phyloP scores from a whole-genome alignment of 1,284 basidiomycete genomes.

The Heterobasidion occidentale region DNA sequence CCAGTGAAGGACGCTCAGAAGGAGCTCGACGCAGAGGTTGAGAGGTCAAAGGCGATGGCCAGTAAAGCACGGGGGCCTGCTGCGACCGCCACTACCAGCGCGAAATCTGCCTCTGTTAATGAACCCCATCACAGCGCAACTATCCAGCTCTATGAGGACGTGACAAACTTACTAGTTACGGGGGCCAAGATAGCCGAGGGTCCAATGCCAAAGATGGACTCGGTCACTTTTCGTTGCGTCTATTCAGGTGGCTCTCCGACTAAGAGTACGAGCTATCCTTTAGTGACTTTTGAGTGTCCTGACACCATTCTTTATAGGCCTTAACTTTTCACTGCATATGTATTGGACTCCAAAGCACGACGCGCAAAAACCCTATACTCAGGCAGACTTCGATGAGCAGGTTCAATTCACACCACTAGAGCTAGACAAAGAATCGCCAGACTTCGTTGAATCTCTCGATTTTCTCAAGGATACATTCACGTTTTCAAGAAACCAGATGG shows the following conservation, averaged over 20 bases:
- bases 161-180: slow-evolving; percentile 29
- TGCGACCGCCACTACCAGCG: not conserved
- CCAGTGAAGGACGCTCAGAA: slow-evolving; percentile 35
- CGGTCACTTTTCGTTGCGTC: slow-evolving; percentile 17
- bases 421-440: slow-evolving; percentile 48
- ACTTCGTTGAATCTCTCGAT: slow-evolving; percentile 47
- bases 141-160: slow-evolving; percentile 30
- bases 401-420: slow-evolving; percentile 57
- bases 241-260: slow-evolving; percentile 13
- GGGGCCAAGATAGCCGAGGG: slow-evolving; percentile 20
- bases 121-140: slow-evolving; percentile 43
- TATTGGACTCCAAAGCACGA: slow-evolving; percentile 2
- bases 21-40: slow-evolving; percentile 57
- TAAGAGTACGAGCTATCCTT: not conserved
- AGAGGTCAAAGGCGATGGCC: slow-evolving; percentile 39
- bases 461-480: slow-evolving; percentile 59
- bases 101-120: slow-evolving; percentile 13
- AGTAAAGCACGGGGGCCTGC: not conserved
- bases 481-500: slow-evolving; percentile 56
- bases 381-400: slow-evolving; percentile 34
- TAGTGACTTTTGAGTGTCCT: too few species aligned
- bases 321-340: slow-evolving; percentile 44
- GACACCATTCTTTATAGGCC: slow-evolving; percentile 26
- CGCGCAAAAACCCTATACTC: slow-evolving; percentile 15
- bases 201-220: not conserved